Conservation (phyloP, 345 rosid genomes). For the Corchorus olitorius region DNA sequence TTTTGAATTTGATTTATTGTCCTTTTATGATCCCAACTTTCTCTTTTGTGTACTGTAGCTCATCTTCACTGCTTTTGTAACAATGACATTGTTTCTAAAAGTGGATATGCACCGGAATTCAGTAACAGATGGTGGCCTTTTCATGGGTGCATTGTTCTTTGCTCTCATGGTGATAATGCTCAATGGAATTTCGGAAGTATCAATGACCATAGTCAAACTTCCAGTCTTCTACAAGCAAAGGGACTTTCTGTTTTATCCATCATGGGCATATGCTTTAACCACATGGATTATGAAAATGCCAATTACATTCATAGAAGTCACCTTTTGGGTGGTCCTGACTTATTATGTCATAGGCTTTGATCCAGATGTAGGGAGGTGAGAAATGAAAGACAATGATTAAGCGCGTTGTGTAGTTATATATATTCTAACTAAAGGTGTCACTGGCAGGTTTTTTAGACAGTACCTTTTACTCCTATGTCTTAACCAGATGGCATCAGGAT, state of each 20-base stretch:
- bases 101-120: conserved; percentile 18
- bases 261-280: conserved; percentile 69
- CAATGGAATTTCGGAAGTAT: conserved; percentile 55
- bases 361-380: conserved; percentile 46
- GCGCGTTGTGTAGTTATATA: background rate
- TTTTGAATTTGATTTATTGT: background rate
- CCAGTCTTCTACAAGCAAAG: conserved; percentile 84
- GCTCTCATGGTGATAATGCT: conserved; percentile 48
- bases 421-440: background rate
- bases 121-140: conserved; percentile 40
- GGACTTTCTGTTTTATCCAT: conserved; percentile 56
- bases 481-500: conserved; percentile 45
- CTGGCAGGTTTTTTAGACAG: conserved; percentile 44
- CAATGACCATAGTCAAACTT: conserved; percentile 72
- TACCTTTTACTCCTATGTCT: conserved; percentile 36
- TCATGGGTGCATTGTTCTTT: conserved; percentile 58
- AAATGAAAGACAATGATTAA: background rate
- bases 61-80: background rate
- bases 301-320: conserved; percentile 54
- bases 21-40: background rate
- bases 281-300: conserved; percentile 59
- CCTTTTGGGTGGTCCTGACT: conserved; percentile 47
- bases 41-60: conserved; percentile 10
- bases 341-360: conserved; percentile 64
- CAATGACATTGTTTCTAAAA: conserved; percentile 10